Conservation (phyloP, 2,329 filamentous ascomycete species). For the Penicillium occitanis region DNA sequence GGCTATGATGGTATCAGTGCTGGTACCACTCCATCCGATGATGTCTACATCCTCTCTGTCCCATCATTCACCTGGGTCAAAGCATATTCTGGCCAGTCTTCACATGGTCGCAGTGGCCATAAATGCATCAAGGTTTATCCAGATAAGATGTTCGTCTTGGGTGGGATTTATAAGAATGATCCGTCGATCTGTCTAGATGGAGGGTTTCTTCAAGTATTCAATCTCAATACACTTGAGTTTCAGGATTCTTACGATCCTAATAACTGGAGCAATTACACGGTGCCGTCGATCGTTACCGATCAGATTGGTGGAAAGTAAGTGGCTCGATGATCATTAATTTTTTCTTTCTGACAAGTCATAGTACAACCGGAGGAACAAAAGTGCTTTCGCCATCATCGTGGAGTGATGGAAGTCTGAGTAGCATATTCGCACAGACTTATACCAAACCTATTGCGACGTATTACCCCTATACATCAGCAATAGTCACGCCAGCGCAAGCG, state of each 20-base stretch:
- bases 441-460: conserved; percentile 55
- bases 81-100: conserved; percentile 24
- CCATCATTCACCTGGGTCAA: conserved; percentile 38
- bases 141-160: conserved; percentile 46
- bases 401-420: conserved; percentile 49
- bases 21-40: conserved; percentile 29
- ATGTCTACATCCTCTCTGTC: conserved; percentile 37
- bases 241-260: conserved; percentile 33
- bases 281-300: conserved; percentile 32
- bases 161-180: conserved; percentile 29
- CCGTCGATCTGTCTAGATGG: conserved; percentile 49
- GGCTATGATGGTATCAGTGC: conserved; percentile 31
- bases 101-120: conserved; percentile 32
- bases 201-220: conserved; percentile 54
- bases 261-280: conserved; percentile 34
- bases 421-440: conserved; percentile 59
- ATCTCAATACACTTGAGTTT: conserved; percentile 36
- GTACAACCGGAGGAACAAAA: conserved; percentile 36
- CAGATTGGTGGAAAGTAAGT: conserved; percentile 40
- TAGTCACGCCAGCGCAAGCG: background rate
- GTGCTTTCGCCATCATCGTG: conserved; percentile 40
- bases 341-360: conserved; percentile 24
- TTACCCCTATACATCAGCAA: conserved; percentile 56
- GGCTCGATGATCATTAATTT: background rate
- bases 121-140: conserved; percentile 48